Evolutionary conservation across 2,329 filamentous ascomycete genomes (phyloP), one percentile per base, ranked within the genome.

Genomic region (Monosporascus ibericus): DNA sequence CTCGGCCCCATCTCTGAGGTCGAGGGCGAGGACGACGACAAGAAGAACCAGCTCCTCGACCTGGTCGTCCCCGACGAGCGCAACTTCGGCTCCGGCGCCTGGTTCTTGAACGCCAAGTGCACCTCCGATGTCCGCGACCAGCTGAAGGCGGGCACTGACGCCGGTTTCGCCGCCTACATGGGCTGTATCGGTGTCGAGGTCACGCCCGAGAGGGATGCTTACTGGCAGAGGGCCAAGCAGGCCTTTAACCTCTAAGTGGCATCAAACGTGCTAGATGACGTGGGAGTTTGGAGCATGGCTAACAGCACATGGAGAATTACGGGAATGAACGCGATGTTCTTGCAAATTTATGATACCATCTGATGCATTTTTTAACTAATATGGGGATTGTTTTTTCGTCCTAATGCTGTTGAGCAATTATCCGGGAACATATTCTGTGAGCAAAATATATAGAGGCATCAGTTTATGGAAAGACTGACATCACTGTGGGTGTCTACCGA

Each of bases 71-170:
- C 63, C 15, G 77, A 82, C 63, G 59, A 77, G 62, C 74, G 75
- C 69, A 80, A 80, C 69, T 82, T 82, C 65, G 77, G 68, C 53
- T 74, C 70, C 42, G 78, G 71, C 6, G 61, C 77, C 2, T 82
- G 80, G 80, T 82, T 75, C 65, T 60, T 79, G 24, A 63, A 62
- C 1, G 76, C 66, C 2, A 63, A 79, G 63, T 81, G 78, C 63
- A 42, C 56, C 3, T 8, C 54, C 1, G 56, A 56, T 3, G 69
- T 75, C 42, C 60, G 66, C 14, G 24, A 59, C 0, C 60, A 56
- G 25, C 68, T 81, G 39, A 55, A 61, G n/a, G 39, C 50, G 1
- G 68, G 71, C 51, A 58, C 64, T 11, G 74, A 80, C 22, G 64
- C 55, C 0, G 78, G 72, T 1, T 81, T 74, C 54, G 34, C 51